phyloP scores from a whole-genome alignment of 1,139 yeast genomes.

The Saccharomyces pastorianus region DNA sequence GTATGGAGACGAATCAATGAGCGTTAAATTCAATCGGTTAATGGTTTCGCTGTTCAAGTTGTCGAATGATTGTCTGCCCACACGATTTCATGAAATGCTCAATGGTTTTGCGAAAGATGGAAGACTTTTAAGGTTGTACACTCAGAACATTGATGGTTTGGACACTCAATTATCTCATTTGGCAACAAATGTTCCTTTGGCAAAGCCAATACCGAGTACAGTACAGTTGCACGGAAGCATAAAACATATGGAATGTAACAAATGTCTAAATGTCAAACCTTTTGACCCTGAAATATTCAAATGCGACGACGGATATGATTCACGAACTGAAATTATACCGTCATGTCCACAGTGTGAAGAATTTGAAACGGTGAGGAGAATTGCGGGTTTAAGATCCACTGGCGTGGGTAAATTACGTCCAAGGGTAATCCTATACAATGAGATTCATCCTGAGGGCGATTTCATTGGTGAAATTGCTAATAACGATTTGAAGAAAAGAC shows the following conservation, averaged over 20 bases:
- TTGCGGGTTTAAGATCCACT: conserved; percentile 67
- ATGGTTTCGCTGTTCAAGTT: conserved; percentile 54
- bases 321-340: conserved; percentile 33
- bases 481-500: conserved; percentile 53
- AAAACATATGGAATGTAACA: conserved; percentile 63
- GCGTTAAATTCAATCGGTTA: conserved; percentile 63
- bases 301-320: conserved; percentile 18
- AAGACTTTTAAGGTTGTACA: conserved; percentile 62
- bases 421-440: conserved; percentile 76
- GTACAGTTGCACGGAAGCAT: conserved; percentile 79
- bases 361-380: conserved; percentile 39
- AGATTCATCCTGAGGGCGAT: conserved; percentile 82
- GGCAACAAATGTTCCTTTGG: conserved; percentile 41
- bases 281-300: conserved; percentile 37
- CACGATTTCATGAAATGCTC: conserved; percentile 63
- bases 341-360: conserved; percentile 52
- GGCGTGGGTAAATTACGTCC: conserved; percentile 77
- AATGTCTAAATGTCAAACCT: conserved; percentile 48
- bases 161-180: conserved; percentile 39
- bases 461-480: conserved; percentile 66
- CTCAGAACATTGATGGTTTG: conserved; percentile 57
- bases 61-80: conserved; percentile 53
- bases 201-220: conserved; percentile 42
- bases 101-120: conserved; percentile 52
- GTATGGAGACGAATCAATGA: conserved; percentile 54